Base-by-base conservation (phyloP, 2,329 filamentous ascomycete genomes). In the Chrysoporthe cubensis region DNA sequence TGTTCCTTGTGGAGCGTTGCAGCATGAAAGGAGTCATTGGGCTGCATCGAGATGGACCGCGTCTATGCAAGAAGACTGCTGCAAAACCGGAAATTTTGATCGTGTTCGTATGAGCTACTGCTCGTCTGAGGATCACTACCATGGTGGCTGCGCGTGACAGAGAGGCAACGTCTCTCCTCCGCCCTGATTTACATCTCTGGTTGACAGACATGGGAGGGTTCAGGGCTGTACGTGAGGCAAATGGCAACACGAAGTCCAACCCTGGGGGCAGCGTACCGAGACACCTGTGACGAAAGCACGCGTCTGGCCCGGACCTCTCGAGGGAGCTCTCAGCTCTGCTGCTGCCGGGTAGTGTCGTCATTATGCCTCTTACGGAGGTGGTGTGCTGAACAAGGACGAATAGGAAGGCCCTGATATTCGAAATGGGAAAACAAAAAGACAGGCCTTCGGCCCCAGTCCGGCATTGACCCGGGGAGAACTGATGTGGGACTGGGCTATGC, bases 291-390 rank as follows among this genome's bases (percentile, higher is more conserved):
- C 66, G 69, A 66, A 44, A 65, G 58, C 57, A 60, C 57, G 37
- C 57, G 9, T 43, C n/a, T 14, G 21, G 3, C 40, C 37, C n/a
- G 21, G 40, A 44, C 50, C 62, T 44, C 44, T 46, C 21, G 56
- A 11, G 52, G 46, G 57, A 11, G 63, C 42, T 48, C 62, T 37
- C 62, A 63, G 54, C 46, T 32, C n/a, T 16, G 48, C 46, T 48
- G 26, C 57, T 40, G 46, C 40, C 34, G 44, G 46, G 50, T 40
- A 56, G 54, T 70, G 69, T 62, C 69, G 69, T 70, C 69, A 70
- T 69, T 52, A 50, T 68, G 58, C 68, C 43, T 58, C 52, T 60
- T 32, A 42, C 26, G 21, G 42, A 50, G 63, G 62, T 64, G 65
- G 44, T 61, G 43, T 58, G 46, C 48, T 64, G 63, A 50, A 61